A percentile compares a stretch with the other conserved stretches of the same genome.
phyloP scores from a whole-genome alignment of 768 basidiomycete species.

The Roridomyces roridus region DNA sequence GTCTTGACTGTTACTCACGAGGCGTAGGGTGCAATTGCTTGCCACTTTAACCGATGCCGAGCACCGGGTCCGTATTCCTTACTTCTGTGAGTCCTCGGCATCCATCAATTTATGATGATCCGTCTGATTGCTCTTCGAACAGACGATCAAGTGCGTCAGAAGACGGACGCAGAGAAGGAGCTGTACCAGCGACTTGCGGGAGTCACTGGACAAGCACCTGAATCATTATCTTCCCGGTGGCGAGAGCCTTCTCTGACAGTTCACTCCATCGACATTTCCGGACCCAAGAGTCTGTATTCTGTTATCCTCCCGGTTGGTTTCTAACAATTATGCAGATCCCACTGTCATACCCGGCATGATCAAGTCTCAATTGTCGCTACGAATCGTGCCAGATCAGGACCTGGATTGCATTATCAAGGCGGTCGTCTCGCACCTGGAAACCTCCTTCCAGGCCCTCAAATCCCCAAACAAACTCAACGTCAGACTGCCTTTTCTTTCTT shows the following conservation, averaged over 20 bases:
- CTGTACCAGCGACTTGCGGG: constrained; percentile 73
- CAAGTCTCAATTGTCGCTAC: constrained; percentile 84
- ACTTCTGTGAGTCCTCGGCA: constrained; percentile 73
- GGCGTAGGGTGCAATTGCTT: constrained; percentile 75
- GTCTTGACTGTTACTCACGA: not conserved
- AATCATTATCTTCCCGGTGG: constrained; percentile 81
- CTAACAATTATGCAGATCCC: constrained; percentile 53
- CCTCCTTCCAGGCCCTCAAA: constrained; percentile 61
- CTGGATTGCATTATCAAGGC: constrained; percentile 69
- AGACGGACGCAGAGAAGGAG: constrained; percentile 69
- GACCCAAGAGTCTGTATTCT: constrained; percentile 67
- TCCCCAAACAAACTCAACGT: constrained; percentile 82
- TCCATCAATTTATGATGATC: not conserved
- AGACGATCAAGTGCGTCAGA: constrained; percentile 81
- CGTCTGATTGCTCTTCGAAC: not conserved
- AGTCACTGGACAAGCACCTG: constrained; percentile 70
- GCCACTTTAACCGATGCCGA: constrained; percentile 67
- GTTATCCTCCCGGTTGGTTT: not conserved
- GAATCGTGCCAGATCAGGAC: constrained; percentile 94
- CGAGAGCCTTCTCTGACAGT: constrained; percentile 90
- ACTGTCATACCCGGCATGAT: constrained; percentile 91
- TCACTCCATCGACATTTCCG: constrained; percentile 84
- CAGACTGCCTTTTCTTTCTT: constrained; percentile 20
- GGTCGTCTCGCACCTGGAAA: constrained; percentile 63
- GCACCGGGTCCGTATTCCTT: constrained; percentile 70